Evolutionary conservation across 805 yeast species (phyloP).

Genomic region (Myxozyma monticola): DNA sequence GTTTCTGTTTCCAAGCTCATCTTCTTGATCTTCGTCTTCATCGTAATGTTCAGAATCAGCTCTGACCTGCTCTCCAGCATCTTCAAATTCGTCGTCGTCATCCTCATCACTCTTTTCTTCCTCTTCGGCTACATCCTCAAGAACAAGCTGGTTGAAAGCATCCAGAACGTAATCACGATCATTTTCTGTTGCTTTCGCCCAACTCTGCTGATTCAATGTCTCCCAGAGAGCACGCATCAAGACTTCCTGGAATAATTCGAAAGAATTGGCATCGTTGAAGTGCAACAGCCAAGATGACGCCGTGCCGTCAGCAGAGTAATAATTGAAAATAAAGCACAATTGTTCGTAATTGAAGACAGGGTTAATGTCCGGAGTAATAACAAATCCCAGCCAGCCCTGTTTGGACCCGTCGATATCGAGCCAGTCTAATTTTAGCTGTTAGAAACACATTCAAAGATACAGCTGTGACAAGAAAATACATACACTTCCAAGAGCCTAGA

Average conservation of each 20-base stretch:
- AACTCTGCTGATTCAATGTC: constrained; percentile 50
- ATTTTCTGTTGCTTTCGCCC: constrained; percentile 45
- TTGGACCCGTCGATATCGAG: constrained; percentile 45
- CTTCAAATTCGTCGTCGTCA: constrained; percentile 44
- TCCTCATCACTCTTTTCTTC: constrained; percentile 40
- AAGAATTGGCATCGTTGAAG: constrained; percentile 46
- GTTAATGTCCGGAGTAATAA: constrained; percentile 52
- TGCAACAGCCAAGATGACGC: constrained; percentile 65
- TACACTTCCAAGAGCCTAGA: constrained; percentile 51
- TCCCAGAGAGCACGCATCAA: constrained; percentile 65
- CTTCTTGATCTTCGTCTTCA: constrained; percentile 39
- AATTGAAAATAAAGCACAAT: constrained; percentile 66
- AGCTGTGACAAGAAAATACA: background rate
- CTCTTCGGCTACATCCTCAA: constrained; percentile 40
- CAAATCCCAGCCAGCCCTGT: constrained; percentile 43
- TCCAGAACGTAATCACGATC: constrained; percentile 61
- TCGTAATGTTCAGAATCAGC: constrained; percentile 24
- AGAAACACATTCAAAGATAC: too few relatives aligned
- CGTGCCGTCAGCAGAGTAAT: constrained; percentile 41
- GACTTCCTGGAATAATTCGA: constrained; percentile 53
- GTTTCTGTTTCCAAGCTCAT: constrained; percentile 44
- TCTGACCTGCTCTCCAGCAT: constrained; percentile 9
- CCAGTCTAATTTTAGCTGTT: too few relatives aligned
- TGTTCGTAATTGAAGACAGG: constrained; percentile 65
- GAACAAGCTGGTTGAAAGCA: constrained; percentile 49